Percentiles rank a stretch among this genome's conserved stretches.
These are phyloP conservation scores for Cercospora beticola DNA, from an alignment of 2,329 filamentous ascomycete species.

Conservation along the genomic window DNA sequence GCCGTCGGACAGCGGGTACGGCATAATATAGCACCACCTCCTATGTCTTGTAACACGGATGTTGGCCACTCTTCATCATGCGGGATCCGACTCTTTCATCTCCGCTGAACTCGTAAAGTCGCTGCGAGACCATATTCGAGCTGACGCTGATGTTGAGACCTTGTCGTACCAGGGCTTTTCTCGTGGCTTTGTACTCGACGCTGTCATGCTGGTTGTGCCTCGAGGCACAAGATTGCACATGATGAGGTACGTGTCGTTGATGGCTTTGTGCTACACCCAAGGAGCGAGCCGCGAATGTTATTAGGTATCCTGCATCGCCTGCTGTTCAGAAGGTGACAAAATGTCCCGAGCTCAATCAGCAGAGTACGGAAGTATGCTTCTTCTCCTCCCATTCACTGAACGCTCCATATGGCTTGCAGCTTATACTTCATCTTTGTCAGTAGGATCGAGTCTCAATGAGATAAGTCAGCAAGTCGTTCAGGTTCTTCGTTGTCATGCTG, in stretches of 20 bases:
- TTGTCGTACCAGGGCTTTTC: neutral
- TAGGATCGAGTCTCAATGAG: no score
- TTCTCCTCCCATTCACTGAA: neutral
- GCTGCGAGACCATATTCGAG: neutral
- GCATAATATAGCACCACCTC: neutral
- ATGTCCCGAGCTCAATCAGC: neutral
- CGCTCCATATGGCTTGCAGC: neutral
- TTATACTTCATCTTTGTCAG: neutral
- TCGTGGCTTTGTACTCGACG: neutral
- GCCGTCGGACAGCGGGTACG: neutral
- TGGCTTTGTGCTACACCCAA: neutral
- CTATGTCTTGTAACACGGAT: neutral
- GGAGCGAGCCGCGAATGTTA: neutral
- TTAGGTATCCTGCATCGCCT: neutral
- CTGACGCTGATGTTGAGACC: neutral
- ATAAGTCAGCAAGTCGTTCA: neutral
- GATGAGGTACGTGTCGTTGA: neutral
- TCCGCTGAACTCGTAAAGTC: neutral
- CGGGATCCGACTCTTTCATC: neutral
- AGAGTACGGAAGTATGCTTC: neutral
- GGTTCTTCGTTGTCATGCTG: neutral
- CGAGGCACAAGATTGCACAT: neutral
- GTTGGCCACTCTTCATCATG: neutral
- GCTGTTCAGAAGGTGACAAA: neutral
- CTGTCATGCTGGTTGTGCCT: neutral